Evolutionary conservation across 2,329 filamentous ascomycete genomes (phyloP), one percentile per base, ranked within the genome.

Genomic region (Colletotrichum horii): DNA sequence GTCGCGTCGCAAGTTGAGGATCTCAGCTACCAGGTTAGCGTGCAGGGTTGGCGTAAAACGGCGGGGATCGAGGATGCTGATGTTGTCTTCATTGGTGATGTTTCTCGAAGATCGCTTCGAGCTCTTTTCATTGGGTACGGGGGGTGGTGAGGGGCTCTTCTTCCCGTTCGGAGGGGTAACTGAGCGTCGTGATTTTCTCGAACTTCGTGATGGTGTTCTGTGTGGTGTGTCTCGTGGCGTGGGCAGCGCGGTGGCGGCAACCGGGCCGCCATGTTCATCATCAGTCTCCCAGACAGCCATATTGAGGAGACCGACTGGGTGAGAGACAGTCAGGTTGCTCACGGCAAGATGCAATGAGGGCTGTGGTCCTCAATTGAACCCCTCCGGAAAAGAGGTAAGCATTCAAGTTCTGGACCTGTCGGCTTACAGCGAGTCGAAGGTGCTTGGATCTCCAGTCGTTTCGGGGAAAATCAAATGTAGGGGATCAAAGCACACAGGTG

Each of bases 21-120:
- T 99, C 83, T 99, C 97, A 0, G 96, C 96, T 1, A 99, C 96
- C 8, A 99, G 88, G 66, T 95, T 98, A 11, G 97, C 97, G 83
- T 98, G 97, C 14, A 99, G 87, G 0, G 96, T 98, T 2, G 97
- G 97, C 1, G 97, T 99, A 82, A 99, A 98, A 48, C 97, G 92
- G 71, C 96, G 92, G 4, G 97, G 96, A 81, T 99, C 97, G 34
- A 98, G 88, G 26, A 95, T 92, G 79, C 91, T 90, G 74, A 96
- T 92, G 60, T 87, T 91, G 77, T 96, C 94, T 78, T 96, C 92
- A 70, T 86, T 90, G 26, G 87, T 85, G 28, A 91, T 84, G 81
- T 95, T 93, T 74, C 89, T 87, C 16, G 90, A 90, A 24, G 88
- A 86, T 79, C 91, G 85, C 77, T 91, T 91, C 11, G 84, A 85